phyloP scores from a whole-genome alignment of 495 filamentous ascomycete genomes.

The Aspergillus affinis region DNA sequence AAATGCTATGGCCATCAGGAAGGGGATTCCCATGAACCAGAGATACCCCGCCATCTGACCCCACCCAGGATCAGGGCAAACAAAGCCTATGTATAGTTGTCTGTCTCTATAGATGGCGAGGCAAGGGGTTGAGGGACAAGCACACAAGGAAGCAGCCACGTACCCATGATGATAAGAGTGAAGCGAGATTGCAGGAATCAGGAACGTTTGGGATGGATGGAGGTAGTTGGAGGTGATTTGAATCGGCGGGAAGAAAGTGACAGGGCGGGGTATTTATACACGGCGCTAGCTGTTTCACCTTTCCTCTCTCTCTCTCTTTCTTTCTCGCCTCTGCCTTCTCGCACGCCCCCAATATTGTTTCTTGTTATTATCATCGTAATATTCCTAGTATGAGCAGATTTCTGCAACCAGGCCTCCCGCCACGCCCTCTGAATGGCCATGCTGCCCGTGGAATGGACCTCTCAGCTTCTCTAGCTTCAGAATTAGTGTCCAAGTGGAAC shows the following conservation, averaged over 20 bases:
- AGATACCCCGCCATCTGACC: conserved; percentile 2
- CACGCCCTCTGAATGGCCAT: neutral
- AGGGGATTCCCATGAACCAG: neutral
- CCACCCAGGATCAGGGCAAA: neutral
- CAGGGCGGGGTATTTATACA: conserved; percentile 3
- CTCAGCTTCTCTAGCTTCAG: neutral
- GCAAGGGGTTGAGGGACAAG: neutral
- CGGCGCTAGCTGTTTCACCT: neutral
- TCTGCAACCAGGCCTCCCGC: too few relatives aligned
- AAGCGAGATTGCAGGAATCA: conserved; percentile 2
- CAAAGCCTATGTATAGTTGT: neutral
- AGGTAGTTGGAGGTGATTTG: neutral
- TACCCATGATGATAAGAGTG: conserved; percentile 9
- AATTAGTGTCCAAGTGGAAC: too few relatives aligned
- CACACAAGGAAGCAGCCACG: neutral
- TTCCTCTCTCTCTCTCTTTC: neutral
- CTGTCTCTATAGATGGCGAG: neutral
- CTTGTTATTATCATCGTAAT: neutral
- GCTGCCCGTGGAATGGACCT: neutral
- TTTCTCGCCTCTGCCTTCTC: too few relatives aligned
- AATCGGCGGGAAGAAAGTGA: neutral
- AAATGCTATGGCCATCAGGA: neutral
- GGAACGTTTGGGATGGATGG: neutral
- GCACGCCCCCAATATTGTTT: neutral
- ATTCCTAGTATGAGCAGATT: too few relatives aligned